Percentiles rank a stretch among this genome's conserved stretches.
Conservation (phyloP, 352 stramenopile genomes). For the Globisporangium recalcitrans region DNA sequence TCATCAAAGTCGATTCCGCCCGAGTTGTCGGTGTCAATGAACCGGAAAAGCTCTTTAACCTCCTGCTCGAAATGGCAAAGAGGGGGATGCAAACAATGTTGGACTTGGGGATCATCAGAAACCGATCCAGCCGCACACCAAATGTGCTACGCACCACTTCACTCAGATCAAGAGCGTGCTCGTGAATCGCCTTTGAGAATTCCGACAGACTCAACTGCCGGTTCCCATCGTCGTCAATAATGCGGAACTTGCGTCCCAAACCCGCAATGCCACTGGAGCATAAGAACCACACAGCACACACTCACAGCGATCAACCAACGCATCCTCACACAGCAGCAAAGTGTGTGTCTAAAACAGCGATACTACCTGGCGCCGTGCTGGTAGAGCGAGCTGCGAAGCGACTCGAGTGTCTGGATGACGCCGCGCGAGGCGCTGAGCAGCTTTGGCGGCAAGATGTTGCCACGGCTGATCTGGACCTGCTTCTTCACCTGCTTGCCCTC, state of each 20-base stretch:
- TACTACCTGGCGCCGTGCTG: slow-evolving; percentile 58
- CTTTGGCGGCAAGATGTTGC: slow-evolving; percentile 64
- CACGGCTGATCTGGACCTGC: slow-evolving; percentile 52
- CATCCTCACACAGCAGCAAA: not conserved
- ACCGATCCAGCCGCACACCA: not conserved
- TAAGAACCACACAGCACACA: not conserved
- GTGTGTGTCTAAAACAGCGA: not conserved
- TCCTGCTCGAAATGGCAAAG: slow-evolving; percentile 23
- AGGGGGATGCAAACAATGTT: slow-evolving; percentile 1
- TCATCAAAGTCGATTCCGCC: slow-evolving; percentile 71
- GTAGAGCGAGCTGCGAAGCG: slow-evolving; percentile 67
- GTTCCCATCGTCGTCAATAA: slow-evolving; percentile 88
- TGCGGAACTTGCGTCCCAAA: slow-evolving; percentile 81
- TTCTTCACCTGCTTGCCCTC: slow-evolving; percentile 39
- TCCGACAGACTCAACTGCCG: slow-evolving; percentile 61
- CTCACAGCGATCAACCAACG: not conserved
- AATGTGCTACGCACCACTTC: slow-evolving; percentile 21
- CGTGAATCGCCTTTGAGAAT: slow-evolving; percentile 72
- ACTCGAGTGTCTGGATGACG: slow-evolving; percentile 56
- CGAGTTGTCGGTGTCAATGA: slow-evolving; percentile 80
- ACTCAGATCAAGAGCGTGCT: slow-evolving; percentile 56
- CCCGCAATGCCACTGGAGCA: slow-evolving; percentile 53
- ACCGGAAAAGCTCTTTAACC: slow-evolving; percentile 69
- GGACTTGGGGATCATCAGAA: not conserved
- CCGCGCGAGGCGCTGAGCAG: slow-evolving; percentile 51